Evolutionary conservation across 2,329 filamentous ascomycete genomes (phyloP).

Genomic region (Epichloe brachyelytri): DNA sequence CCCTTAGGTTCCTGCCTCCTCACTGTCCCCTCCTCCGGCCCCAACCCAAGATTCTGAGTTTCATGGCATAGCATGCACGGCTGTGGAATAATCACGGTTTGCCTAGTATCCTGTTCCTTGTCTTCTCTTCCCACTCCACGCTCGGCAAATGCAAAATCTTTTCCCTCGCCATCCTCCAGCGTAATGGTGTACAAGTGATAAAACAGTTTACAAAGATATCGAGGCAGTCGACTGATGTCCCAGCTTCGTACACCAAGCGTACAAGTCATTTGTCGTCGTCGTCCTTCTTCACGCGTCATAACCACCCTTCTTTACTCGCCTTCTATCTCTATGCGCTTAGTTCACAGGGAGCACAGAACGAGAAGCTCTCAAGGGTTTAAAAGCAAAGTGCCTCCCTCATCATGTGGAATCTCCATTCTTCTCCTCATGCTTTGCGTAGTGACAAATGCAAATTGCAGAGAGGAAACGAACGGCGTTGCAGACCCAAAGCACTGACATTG

Average conservation of each 20-base stretch:
- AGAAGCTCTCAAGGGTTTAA: background rate
- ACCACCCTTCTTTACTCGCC: background rate
- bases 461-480: no score
- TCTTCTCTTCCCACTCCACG: background rate
- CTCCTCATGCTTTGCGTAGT: no score
- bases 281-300: background rate
- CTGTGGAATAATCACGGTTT: background rate
- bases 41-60: background rate
- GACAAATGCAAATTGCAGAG: no score
- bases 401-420: no score
- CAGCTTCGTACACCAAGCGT: background rate
- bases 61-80: background rate
- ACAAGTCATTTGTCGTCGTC: background rate
- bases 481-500: no score
- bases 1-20: background rate
- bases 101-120: no score
- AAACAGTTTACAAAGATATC: background rate
- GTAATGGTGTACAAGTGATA: conserved; percentile 1
- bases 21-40: background rate
- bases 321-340: background rate
- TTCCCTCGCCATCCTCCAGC: background rate
- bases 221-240: background rate
- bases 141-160: background rate
- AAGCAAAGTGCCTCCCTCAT: no score
- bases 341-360: background rate